Conservation (phyloP, 192 early-diverging fungal species). For the Umbelopsis sp. region DNA sequence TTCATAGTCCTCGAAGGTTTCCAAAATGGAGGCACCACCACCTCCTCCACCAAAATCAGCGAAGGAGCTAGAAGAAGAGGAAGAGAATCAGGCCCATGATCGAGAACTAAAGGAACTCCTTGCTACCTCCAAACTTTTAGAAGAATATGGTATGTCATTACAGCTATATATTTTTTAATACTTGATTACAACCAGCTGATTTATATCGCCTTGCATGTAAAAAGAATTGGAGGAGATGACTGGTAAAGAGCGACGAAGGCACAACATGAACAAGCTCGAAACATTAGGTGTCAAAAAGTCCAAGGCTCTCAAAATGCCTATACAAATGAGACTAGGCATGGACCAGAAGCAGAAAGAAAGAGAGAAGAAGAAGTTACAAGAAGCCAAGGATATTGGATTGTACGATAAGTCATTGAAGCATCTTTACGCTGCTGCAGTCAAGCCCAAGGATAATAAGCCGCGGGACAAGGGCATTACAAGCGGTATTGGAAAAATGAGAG, state of each 20-base stretch:
- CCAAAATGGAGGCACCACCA: conserved; percentile 24
- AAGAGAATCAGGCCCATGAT: conserved; percentile 40
- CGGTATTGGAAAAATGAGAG: conserved; percentile 47
- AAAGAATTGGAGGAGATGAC: conserved; percentile 46
- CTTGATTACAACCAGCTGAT: not conserved
- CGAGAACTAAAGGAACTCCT: conserved; percentile 43
- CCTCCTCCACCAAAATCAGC: not conserved
- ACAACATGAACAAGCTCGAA: conserved; percentile 36
- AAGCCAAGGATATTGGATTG: conserved; percentile 47
- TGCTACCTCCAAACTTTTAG: conserved; percentile 42
- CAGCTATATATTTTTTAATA: not conserved
- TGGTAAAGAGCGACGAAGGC: conserved; percentile 44
- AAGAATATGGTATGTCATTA: conserved; percentile 43
- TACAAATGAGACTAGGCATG: conserved; percentile 40
- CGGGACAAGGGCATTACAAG: conserved; percentile 43
- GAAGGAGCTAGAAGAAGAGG: conserved; percentile 43
- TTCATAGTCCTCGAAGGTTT: conserved; percentile 34
- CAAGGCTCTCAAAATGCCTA: conserved; percentile 31
- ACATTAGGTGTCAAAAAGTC: conserved; percentile 41
- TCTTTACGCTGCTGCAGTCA: conserved; percentile 34
- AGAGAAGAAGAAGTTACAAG: conserved; percentile 36
- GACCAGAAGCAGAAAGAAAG: conserved; percentile 35
- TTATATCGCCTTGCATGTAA: conserved; percentile 2
- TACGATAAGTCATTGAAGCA: conserved; percentile 48
- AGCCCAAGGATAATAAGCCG: conserved; percentile 25